phyloP scores from a whole-genome alignment of 192 early-diverging fungal genomes.

The Diversispora eburnea region DNA sequence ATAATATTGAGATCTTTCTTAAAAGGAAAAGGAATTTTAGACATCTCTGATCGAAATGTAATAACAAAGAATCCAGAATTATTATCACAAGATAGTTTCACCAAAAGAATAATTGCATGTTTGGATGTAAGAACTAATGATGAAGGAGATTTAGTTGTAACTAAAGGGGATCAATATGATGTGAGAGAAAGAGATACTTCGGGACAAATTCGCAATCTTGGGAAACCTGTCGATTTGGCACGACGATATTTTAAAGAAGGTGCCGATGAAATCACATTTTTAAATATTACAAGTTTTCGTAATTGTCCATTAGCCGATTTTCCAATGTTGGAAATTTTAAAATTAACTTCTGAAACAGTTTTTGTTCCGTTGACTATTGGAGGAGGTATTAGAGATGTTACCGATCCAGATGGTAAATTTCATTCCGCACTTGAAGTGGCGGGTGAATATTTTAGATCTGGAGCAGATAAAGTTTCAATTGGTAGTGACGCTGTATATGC shows the following conservation, averaged over 20 bases:
- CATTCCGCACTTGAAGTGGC: constrained; percentile 96
- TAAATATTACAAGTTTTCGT: constrained; percentile 98
- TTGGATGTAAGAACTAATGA: constrained; percentile 97
- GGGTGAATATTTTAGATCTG: constrained; percentile 96
- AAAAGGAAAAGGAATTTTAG: constrained; percentile 38
- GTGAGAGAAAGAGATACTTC: constrained; percentile 69
- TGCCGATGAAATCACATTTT: constrained; percentile 96
- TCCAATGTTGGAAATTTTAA: constrained; percentile 95
- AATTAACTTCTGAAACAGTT: constrained; percentile 79
- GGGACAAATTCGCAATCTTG: constrained; percentile 86
- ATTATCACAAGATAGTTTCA: constrained; percentile 56
- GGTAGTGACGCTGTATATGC: constrained; percentile 99
- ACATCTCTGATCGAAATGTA: background rate
- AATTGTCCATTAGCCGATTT: constrained; percentile 83
- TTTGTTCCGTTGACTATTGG: constrained; percentile 99
- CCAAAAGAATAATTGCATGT: constrained; percentile 93
- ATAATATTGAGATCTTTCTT: constrained; percentile 80
- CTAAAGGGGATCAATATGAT: constrained; percentile 99
- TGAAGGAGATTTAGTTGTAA: constrained; percentile 95
- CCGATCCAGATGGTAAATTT: constrained; percentile 75
- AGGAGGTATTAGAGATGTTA: constrained; percentile 93
- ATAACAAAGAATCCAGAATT: constrained; percentile 21
- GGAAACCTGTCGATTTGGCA: constrained; percentile 95
- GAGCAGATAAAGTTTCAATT: constrained; percentile 99
- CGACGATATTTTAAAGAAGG: constrained; percentile 90